Evolutionary conservation across 306 rosid genomes (phyloP), one percentile per base, ranked within the genome.

Genomic region (Fragaria nilgerrensis): DNA sequence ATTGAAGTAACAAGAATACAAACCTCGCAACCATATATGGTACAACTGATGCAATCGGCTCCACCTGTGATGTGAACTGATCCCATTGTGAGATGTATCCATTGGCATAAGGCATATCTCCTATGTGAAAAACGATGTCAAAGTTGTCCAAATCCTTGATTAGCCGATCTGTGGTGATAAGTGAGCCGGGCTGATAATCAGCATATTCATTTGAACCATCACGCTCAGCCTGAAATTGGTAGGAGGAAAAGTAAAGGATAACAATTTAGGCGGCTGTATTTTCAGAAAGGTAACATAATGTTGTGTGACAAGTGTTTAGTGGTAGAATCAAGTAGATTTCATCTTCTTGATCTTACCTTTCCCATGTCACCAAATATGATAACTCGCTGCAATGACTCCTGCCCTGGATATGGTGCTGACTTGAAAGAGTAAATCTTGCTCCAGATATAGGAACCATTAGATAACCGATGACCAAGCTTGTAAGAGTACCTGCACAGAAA

Each of bases 361-460:
- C 96, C 97, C 98, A 93, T 88, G 87, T 93, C 96, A n/a, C 98
- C 96, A 79, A 91, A 93, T 72, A 93, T 64, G 72, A 91, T 45
- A 64, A 93, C 85, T 72, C 92, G 93, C 78, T 93, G 98, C 63
- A 90, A 74, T 22, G 98, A 90, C 82, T 89, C 84, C 73, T 93
- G 93, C 65, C 97, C 96, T 5, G 97, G 98, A 84, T 86, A 86
- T 13, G 98, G 98, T 16, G 96, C 85, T 76, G 96, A 81, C 82
- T 78, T 86, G 83, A 93, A 91, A 65, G 87, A 77, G 79, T 86
- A 88, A 62, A 47, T 25, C 84, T 88, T 84, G 80, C 85, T 84
- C 87, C 87, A 84, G 62, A 81, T 58, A 49, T 74, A 84, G 27
- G 78, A 70, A 16, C 85, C 81, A 78, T 67, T 64, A 25, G 7